phyloP scores from a whole-genome alignment of 805 yeast genomes.

The Naumovozyma castellii region DNA sequence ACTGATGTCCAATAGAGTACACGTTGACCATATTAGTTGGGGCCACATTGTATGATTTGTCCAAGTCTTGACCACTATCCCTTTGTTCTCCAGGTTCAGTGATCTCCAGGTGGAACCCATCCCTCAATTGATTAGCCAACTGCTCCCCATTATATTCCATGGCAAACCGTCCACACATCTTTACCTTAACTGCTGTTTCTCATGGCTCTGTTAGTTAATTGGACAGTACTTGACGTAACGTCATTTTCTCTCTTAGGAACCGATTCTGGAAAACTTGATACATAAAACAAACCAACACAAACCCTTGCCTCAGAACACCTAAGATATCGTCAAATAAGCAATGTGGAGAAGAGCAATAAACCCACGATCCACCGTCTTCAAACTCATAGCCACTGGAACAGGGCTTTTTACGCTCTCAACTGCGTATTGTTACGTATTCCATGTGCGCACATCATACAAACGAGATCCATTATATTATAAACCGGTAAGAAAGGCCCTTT shows the following conservation, averaged over 20 bases:
- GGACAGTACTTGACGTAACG: too few species aligned
- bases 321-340: too few species aligned
- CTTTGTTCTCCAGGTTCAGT: neutral
- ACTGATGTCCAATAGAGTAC: slow-evolving; percentile 12
- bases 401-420: neutral
- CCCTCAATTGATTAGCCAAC: slow-evolving; percentile 10
- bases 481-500: slow-evolving; percentile 55
- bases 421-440: neutral
- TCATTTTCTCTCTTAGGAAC: neutral
- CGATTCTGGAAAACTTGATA: neutral
- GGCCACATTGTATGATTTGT: slow-evolving; percentile 44
- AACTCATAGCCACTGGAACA: neutral
- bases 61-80: slow-evolving; percentile 9
- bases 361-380: neutral
- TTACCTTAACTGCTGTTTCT: neutral
- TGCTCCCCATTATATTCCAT: slow-evolving; percentile 29
- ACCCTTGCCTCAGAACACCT: neutral
- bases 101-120: slow-evolving; percentile 1
- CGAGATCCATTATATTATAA: slow-evolving; percentile 4
- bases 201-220: too few species aligned
- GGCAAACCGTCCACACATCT: slow-evolving; percentile 58
- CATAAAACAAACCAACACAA: neutral
- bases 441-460: neutral
- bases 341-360: neutral
- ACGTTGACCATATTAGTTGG: slow-evolving; percentile 49